Evolutionary conservation across 2,329 filamentous ascomycete species (phyloP).

Genomic region (Didymella pinodella): DNA sequence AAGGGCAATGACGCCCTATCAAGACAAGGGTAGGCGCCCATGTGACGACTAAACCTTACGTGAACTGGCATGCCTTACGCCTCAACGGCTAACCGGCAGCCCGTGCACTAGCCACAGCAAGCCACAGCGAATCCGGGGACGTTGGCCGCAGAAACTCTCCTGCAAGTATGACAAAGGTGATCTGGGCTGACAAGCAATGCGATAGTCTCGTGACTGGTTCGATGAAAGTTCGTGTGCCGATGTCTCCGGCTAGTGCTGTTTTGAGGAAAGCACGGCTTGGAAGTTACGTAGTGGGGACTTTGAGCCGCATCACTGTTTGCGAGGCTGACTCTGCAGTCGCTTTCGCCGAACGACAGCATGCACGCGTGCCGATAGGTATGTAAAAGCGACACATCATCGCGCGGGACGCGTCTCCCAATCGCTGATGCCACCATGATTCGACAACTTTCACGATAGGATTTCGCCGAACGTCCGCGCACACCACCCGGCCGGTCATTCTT

Average conservation of each 20-base stretch:
- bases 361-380: background rate
- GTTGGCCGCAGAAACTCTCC: constrained; percentile 18
- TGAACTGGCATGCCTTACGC: constrained; percentile 34
- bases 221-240: constrained; percentile 16
- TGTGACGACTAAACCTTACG: constrained; percentile 27
- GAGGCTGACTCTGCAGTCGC: constrained; percentile 12
- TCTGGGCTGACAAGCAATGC: constrained; percentile 23
- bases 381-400: constrained; percentile 1
- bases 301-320: constrained; percentile 23
- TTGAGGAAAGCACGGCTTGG: constrained; percentile 11
- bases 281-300: constrained; percentile 22
- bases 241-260: constrained; percentile 24
- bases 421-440: background rate
- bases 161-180: constrained; percentile 34
- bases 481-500: constrained; percentile 4
- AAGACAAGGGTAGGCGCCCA: constrained; percentile 17
- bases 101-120: constrained; percentile 39
- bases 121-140: constrained; percentile 38
- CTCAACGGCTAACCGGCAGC: constrained; percentile 28
- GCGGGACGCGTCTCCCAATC: background rate
- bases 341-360: constrained; percentile 14
- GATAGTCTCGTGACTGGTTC: constrained; percentile 25
- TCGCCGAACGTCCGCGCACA: constrained; percentile 5
- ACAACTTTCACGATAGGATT: background rate
- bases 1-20: constrained; percentile 24